Percentiles rank a stretch among this genome's conserved stretches.
These are phyloP conservation scores for Talaromyces pinophilus DNA, from an alignment of 2,329 filamentous ascomycete species.

Conservation along the genomic window DNA sequence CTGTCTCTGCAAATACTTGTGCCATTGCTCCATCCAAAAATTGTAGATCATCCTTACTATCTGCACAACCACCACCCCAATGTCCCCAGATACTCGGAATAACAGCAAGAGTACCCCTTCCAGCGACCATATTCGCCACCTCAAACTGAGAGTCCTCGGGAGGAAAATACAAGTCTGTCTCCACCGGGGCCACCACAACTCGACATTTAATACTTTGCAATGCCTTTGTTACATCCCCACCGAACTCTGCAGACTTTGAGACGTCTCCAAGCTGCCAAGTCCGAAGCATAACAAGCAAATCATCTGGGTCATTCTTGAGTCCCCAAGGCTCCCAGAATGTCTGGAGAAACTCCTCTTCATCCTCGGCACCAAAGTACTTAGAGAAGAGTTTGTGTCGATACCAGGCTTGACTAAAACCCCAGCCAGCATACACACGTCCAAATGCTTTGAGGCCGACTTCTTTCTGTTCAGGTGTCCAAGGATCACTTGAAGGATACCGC, in stretches of 20 bases:
- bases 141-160: slow-evolving; percentile 78
- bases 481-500: slow-evolving; percentile 44
- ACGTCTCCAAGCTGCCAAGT: slow-evolving; percentile 78
- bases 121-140: slow-evolving; percentile 62
- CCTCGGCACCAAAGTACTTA: slow-evolving; percentile 63
- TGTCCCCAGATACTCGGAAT: slow-evolving; percentile 68
- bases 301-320: slow-evolving; percentile 62
- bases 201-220: slow-evolving; percentile 72
- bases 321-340: slow-evolving; percentile 78
- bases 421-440: slow-evolving; percentile 74
- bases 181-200: slow-evolving; percentile 67
- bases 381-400: slow-evolving; percentile 72
- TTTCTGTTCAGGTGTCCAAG: slow-evolving; percentile 58
- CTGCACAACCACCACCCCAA: slow-evolving; percentile 69
- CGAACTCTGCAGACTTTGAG: slow-evolving; percentile 67
- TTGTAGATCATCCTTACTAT: slow-evolving; percentile 68
- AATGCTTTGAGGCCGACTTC: slow-evolving; percentile 67
- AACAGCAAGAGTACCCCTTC: slow-evolving; percentile 56
- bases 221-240: slow-evolving; percentile 65
- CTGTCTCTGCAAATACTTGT: slow-evolving; percentile 48
- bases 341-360: slow-evolving; percentile 72
- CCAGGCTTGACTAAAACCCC: slow-evolving; percentile 76
- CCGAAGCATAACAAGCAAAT: slow-evolving; percentile 71
- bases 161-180: slow-evolving; percentile 81
- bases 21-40: slow-evolving; percentile 68